These are phyloP conservation scores for Leucosporidium scottii DNA, from an alignment of 768 basidiomycete species.

Conservation along the genomic window DNA sequence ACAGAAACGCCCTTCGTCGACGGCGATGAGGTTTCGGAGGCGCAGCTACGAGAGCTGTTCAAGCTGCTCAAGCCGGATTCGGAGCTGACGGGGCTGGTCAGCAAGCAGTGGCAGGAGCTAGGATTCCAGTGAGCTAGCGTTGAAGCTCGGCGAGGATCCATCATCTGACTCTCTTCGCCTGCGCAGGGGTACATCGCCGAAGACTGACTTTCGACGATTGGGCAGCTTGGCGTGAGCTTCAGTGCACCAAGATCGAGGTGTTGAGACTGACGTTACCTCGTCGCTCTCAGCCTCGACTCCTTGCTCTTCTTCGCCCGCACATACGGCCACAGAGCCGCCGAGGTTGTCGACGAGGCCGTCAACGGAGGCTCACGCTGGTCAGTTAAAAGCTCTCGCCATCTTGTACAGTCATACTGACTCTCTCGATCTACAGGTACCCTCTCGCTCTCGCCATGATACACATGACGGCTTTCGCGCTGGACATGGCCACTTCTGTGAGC, in stretches of 20 bases:
- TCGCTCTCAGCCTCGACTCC: conserved; percentile 8
- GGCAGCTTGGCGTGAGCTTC: conserved; percentile 20
- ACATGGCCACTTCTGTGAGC: conserved; percentile 9
- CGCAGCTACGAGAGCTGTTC: conserved; percentile 12
- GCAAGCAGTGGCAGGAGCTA: conserved; percentile 32
- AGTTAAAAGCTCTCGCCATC: background rate
- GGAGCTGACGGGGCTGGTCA: background rate
- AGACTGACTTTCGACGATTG: conserved; percentile 26
- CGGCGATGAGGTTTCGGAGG: background rate
- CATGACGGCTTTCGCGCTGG: conserved; percentile 28
- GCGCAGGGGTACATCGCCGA: conserved; percentile 18
- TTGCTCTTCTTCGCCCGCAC: conserved; percentile 12
- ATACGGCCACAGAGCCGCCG: conserved; percentile 17
- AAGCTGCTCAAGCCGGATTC: conserved; percentile 9
- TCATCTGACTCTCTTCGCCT: too few species aligned
- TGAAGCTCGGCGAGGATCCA: too few species aligned
- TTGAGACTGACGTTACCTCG: too few species aligned
- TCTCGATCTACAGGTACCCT: conserved; percentile 19
- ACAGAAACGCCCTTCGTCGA: background rate
- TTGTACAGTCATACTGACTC: background rate
- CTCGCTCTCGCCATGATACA: conserved; percentile 28
- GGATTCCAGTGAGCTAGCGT: conserved; percentile 28
- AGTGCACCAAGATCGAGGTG: too few species aligned
- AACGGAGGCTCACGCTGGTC: conserved; percentile 19
- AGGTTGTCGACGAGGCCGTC: conserved; percentile 25